Base-by-base conservation (phyloP, 805 yeast genomes). In the Zygoascus biomembranicola region DNA sequence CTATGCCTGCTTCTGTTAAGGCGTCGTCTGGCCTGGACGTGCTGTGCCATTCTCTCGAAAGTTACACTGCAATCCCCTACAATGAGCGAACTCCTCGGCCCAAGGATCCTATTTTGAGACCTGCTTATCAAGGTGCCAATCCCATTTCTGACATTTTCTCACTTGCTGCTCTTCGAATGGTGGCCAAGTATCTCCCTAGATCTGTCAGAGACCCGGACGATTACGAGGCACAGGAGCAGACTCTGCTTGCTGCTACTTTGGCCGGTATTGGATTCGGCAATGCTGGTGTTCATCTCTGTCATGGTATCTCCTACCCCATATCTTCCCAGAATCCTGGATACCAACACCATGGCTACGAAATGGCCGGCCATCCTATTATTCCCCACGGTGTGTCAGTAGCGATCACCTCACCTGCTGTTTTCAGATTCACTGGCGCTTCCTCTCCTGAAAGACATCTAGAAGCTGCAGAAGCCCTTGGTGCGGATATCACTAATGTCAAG, bases 331-430 rank as follows among this genome's bases (percentile, higher is more conserved):
- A 70, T 59, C 65, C 61, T 47, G 61, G 63, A 8, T 70, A 70
- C 59, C 62, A 61, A 55, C 73, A 70, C 52, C 59, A 63, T 10
- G 73, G 71, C 32, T 70, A 69, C 59, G 63, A 59, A 55, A 74
- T 66, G 47, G 76, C 64, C 58, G 41, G 41, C 2, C 73, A 66
- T 59, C 70, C 72, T 50, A 71, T 69, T 50, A 65, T 73, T 48
- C 77, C 77, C 11, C 77, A 73, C 53, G 77, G 77, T 35, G 75
- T 73, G 32, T 65, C 71, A 45, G 76, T 73, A 18, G 77, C 77
- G 14, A 74, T 73, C 8, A 68, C 76, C 8, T 66, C 76, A n/a
- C 77, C 77, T 4, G 70, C 73, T 32, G 77, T 73, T 16, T 70
- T 70, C 64, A 58, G 61, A 47, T 70, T 64, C 59, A 67, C 73